These are phyloP conservation scores for Antrodiella citrinella DNA, from an alignment of 768 basidiomycete species.

Conservation along the genomic window DNA sequence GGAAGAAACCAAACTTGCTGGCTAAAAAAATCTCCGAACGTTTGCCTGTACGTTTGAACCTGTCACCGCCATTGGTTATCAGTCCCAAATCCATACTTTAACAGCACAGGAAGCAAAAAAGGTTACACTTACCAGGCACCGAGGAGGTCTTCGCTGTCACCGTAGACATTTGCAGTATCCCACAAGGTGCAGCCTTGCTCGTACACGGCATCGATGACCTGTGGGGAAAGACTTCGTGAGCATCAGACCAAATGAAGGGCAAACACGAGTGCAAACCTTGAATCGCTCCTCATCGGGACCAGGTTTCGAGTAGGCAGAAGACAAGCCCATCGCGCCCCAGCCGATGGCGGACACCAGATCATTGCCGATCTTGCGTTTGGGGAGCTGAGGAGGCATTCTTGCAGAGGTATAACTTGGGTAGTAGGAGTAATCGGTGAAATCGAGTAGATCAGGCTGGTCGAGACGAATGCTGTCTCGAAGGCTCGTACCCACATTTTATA, in stretches of 20 bases:
- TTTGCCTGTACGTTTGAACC: slow-evolving; percentile 47
- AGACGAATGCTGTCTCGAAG: too few relatives aligned
- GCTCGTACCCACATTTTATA: too few relatives aligned
- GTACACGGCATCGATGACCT: slow-evolving; percentile 37
- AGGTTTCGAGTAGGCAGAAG: slow-evolving; percentile 35
- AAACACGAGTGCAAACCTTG: slow-evolving; percentile 30
- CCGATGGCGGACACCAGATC: too few relatives aligned
- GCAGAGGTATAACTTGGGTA: too few relatives aligned
- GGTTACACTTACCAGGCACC: slow-evolving; percentile 30
- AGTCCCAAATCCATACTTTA: not conserved
- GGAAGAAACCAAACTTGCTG: slow-evolving; percentile 42
- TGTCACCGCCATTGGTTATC: slow-evolving; percentile 7
- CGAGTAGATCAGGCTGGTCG: too few relatives aligned
- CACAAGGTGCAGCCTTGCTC: slow-evolving; percentile 35
- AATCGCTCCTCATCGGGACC: slow-evolving; percentile 50
- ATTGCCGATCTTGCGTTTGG: too few relatives aligned
- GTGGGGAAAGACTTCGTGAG: slow-evolving; percentile 9
- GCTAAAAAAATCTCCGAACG: slow-evolving; percentile 51
- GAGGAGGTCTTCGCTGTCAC: slow-evolving; percentile 35
- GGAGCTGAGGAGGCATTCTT: too few relatives aligned
- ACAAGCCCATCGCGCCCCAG: slow-evolving; percentile 54
- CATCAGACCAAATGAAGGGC: slow-evolving; percentile 11
- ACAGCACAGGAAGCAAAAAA: not conserved
- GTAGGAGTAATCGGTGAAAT: too few relatives aligned
- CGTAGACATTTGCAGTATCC: slow-evolving; percentile 40